Evolutionary conservation across 2,329 filamentous ascomycete genomes (phyloP), one percentile per base, ranked within the genome.

Genomic region (Fonsecaea pugnacius): DNA sequence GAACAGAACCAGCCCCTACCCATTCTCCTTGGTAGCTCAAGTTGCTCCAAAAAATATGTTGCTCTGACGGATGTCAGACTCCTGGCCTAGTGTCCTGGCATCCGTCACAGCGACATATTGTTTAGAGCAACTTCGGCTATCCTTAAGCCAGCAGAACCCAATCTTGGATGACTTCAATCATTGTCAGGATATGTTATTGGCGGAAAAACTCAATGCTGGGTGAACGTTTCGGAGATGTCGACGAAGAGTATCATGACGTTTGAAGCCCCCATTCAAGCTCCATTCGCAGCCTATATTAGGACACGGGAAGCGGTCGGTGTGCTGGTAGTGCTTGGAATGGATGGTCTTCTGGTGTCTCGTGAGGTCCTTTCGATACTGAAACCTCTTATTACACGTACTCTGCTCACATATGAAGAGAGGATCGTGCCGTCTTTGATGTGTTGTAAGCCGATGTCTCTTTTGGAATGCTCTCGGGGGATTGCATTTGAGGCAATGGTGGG

Each of bases 331-430:
- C 10, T 52, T 50, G n/a, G 24, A 18, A 52, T 60, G 57, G 24
- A 61, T 12, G 38, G 58, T 61, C 48, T 38, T 55, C 32, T 43
- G 24, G 30, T 61, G 58, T 61, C 58, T 54, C 3, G 18, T 55
- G n/a, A 54, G 50, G 32, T 61, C 58, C 40, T 61, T 61, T 16
- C 32, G 46, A 55, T 53, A 61, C 50, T 53, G 50, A 14, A 61
- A 61, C 27, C 50, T 61, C 50, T 35, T 35, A 30, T 21, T 33
- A 24, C 58, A 61, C 21, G 16, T 33, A 35, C 21, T 21, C 48
- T 40, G 16, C 8, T 27, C 32, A 55, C 58, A 61, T 30, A 10
- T 21, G 40, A 61, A 61, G 33, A 16, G 40, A 30, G 36, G 56
- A 30, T 58, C 9, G 24, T 46, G 36, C 18, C 36, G 21, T 58